Evolutionary conservation across 768 basidiomycete species (phyloP).

Genomic region (Pleurotus tuber-regium): DNA sequence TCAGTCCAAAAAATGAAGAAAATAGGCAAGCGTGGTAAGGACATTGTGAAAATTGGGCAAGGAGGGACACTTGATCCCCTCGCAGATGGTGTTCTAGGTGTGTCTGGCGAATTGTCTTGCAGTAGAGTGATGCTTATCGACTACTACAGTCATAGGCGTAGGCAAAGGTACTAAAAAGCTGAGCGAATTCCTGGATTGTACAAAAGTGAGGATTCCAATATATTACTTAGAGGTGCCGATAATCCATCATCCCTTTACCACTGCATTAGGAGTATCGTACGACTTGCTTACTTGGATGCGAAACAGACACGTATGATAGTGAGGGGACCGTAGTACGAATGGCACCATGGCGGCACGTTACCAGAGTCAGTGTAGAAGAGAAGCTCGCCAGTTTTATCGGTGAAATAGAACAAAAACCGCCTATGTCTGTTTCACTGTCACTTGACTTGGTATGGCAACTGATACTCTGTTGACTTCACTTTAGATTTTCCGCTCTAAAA

Average conservation of each 20-base stretch:
- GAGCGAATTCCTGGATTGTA: constrained; percentile 78
- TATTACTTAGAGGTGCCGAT: not conserved
- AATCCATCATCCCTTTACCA: not conserved
- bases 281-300: constrained; percentile 88
- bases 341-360: constrained; percentile 83
- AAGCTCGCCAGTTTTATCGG: constrained; percentile 76
- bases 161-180: constrained; percentile 90
- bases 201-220: constrained; percentile 59
- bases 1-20: constrained; percentile 46
- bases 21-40: constrained; percentile 35
- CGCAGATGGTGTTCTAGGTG: constrained; percentile 93
- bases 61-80: constrained; percentile 96
- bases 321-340: constrained; percentile 79
- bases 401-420: constrained; percentile 86
- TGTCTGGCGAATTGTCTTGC: constrained; percentile 15
- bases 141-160: constrained; percentile 74
- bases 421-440: constrained; percentile 87
- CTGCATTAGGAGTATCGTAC: constrained; percentile 79
- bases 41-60: constrained; percentile 80
- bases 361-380: constrained; percentile 67
- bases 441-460: constrained; percentile 13
- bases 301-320: constrained; percentile 93
- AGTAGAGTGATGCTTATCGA: not conserved
- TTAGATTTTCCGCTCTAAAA: constrained; percentile 94
- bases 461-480: constrained; percentile 11